Percentiles rank a stretch among this genome's conserved stretches.
Conservation (phyloP, 805 yeast species). For the Henningerozyma blattae region DNA sequence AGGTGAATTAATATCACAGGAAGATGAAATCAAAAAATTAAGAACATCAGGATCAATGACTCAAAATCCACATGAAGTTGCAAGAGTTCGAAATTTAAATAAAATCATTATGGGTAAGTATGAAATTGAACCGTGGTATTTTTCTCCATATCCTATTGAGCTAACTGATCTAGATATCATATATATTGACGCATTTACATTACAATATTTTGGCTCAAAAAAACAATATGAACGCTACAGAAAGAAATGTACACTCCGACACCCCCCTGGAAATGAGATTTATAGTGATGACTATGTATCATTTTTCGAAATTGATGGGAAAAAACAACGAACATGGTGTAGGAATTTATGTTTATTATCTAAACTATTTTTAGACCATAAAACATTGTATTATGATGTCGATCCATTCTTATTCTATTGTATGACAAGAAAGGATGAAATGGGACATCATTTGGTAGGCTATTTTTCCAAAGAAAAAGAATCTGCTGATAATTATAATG, state of each 20-base stretch:
- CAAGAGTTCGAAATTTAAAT: conserved; percentile 76
- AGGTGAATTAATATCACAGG: conserved; percentile 65
- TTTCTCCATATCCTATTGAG: conserved; percentile 93
- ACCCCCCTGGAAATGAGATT: conserved; percentile 98
- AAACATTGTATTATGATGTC: conserved; percentile 92
- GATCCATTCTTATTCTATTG: conserved; percentile 95
- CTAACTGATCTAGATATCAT: conserved; percentile 84
- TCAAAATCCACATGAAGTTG: conserved; percentile 75
- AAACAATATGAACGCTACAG: conserved; percentile 91
- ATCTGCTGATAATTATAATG: conserved; percentile 87
- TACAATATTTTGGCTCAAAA: conserved; percentile 76
- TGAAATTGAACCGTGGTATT: conserved; percentile 97
- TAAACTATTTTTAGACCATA: conserved; percentile 87
- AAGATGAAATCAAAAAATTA: conserved; percentile 83
- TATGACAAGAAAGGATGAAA: conserved; percentile 82
- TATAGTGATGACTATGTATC: conserved; percentile 88
- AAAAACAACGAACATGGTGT: conserved; percentile 95
- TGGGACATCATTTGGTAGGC: conserved; percentile 94
- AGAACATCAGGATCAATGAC: conserved; percentile 97
- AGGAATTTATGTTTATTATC: conserved; percentile 85
- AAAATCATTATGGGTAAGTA: conserved; percentile 77
- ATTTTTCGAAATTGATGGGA: conserved; percentile 94
- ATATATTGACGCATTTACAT: conserved; percentile 83
- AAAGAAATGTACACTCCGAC: conserved; percentile 74
- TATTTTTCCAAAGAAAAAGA: conserved; percentile 96